Conservation (phyloP, 352 stramenopile genomes). For the Plasmopara viticola region DNA sequence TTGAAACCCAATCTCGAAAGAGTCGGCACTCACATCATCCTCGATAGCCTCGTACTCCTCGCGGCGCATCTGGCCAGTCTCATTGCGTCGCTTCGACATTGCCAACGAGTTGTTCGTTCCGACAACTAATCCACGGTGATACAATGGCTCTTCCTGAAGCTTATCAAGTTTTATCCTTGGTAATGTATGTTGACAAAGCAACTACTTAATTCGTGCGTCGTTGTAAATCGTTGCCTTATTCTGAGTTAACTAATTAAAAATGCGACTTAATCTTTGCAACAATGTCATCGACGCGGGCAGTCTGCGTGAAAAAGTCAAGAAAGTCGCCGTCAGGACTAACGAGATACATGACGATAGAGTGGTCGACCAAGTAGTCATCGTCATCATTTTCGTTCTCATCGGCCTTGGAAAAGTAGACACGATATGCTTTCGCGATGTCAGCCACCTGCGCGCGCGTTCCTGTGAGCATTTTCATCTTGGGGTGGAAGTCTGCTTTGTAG, state of each 20-base stretch:
- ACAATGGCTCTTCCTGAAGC: too few species aligned
- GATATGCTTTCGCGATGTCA: slow-evolving; percentile 96
- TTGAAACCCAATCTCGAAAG: slow-evolving; percentile 59
- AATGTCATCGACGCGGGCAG: slow-evolving; percentile 92
- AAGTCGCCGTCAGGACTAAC: slow-evolving; percentile 95
- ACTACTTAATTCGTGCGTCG: too few species aligned
- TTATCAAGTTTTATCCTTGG: too few species aligned
- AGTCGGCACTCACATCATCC: slow-evolving; percentile 32
- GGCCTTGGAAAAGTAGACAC: slow-evolving; percentile 98
- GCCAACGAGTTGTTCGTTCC: not conserved
- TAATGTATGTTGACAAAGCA: too few species aligned
- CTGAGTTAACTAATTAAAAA: slow-evolving; percentile 21
- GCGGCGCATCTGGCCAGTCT: slow-evolving; percentile 80
- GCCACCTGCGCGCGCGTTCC: slow-evolving; percentile 93
- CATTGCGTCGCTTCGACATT: slow-evolving; percentile 67
- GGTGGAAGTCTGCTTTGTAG: slow-evolving; percentile 93
- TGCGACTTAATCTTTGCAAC: slow-evolving; percentile 89
- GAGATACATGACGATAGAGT: slow-evolving; percentile 99
- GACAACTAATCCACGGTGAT: too few species aligned
- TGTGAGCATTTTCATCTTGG: slow-evolving; percentile 85
- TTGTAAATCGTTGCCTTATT: too few species aligned
- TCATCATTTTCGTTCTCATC: slow-evolving; percentile 92
- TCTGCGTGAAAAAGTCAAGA: slow-evolving; percentile 99
- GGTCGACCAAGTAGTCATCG: slow-evolving; percentile 99
- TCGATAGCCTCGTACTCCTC: slow-evolving; percentile 76